phyloP scores from a whole-genome alignment of 805 yeast species.

The Ogataea pini region DNA sequence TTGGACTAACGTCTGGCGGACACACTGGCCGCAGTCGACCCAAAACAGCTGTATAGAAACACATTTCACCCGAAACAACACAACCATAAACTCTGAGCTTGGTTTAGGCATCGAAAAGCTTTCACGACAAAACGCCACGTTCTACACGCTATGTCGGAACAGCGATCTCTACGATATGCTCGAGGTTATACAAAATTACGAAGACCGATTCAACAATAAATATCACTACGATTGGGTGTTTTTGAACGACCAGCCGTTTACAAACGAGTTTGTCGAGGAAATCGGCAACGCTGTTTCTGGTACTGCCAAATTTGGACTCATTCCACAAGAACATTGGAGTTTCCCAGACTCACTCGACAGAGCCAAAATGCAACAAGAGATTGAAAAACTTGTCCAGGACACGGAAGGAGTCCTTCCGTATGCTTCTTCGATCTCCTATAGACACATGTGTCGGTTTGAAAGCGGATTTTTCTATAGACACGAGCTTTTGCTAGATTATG shows the following conservation, averaged over 20 bases:
- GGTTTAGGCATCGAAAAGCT: not conserved
- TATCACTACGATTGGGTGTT: slow-evolving; percentile 80
- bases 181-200: slow-evolving; percentile 60
- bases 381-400: slow-evolving; percentile 24
- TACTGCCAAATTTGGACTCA: slow-evolving; percentile 57
- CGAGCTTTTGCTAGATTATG: slow-evolving; percentile 64
- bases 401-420: slow-evolving; percentile 51
- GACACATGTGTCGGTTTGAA: slow-evolving; percentile 90
- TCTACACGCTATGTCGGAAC: slow-evolving; percentile 72
- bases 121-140: slow-evolving; percentile 50
- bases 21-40: not conserved
- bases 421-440: slow-evolving; percentile 60
- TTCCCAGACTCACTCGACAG: slow-evolving; percentile 48
- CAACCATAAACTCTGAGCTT: not conserved
- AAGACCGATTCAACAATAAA: slow-evolving; percentile 62
- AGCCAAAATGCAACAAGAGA: slow-evolving; percentile 20
- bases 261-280: slow-evolving; percentile 51
- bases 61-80: not conserved
- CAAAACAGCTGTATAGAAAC: not conserved
- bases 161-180: slow-evolving; percentile 58
- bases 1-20: not conserved
- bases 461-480: slow-evolving; percentile 83
- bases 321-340: slow-evolving; percentile 67
- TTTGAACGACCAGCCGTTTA: slow-evolving; percentile 67
- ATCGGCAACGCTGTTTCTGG: slow-evolving; percentile 60